Evolutionary conservation across 345 rosid species (phyloP).

Genomic region (Eutrema heterophyllum): DNA sequence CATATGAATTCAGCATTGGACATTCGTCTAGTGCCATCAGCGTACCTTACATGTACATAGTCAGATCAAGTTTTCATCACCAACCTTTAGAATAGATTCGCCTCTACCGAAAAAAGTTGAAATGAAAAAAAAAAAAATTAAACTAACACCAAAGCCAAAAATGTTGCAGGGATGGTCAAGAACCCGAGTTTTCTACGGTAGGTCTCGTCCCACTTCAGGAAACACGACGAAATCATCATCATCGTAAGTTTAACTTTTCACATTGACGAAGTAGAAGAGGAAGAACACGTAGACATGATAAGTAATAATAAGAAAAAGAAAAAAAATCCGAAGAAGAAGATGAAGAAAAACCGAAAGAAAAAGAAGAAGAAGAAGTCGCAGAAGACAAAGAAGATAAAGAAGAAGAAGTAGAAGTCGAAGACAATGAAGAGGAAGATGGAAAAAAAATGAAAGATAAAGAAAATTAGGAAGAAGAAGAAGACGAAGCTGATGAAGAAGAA

Average conservation of each 20-base stretch:
- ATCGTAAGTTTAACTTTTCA: slow-evolving; percentile 44
- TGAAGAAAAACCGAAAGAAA: too few relatives aligned
- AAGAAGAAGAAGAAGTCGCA: too few relatives aligned
- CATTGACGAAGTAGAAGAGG: too few relatives aligned
- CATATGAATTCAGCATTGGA: slow-evolving; percentile 75
- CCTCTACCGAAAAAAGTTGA: neutral
- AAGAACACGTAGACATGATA: too few relatives aligned
- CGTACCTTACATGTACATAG: slow-evolving; percentile 76
- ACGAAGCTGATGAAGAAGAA: too few relatives aligned
- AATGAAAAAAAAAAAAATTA: neutral
- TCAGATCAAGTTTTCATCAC: slow-evolving; percentile 59
- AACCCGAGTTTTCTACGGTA: slow-evolving; percentile 59
- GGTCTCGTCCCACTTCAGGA: slow-evolving; percentile 52
- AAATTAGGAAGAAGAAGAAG: too few relatives aligned
- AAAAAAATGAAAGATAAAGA: too few relatives aligned
- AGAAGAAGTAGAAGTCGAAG: too few relatives aligned
- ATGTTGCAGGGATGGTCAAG: slow-evolving; percentile 56
- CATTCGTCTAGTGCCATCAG: slow-evolving; percentile 73
- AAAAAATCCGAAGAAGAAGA: too few relatives aligned
- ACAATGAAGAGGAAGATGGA: too few relatives aligned
- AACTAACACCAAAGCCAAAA: neutral
- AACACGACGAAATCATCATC: slow-evolving; percentile 74
- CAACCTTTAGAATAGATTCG: neutral
- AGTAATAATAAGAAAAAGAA: too few relatives aligned
- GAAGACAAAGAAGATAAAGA: too few relatives aligned